Percentiles rank a stretch among this genome's conserved stretches.
These are phyloP conservation scores for Alternaria gansuensis DNA, from an alignment of 2,329 filamentous ascomycete species.

Conservation along the genomic window DNA sequence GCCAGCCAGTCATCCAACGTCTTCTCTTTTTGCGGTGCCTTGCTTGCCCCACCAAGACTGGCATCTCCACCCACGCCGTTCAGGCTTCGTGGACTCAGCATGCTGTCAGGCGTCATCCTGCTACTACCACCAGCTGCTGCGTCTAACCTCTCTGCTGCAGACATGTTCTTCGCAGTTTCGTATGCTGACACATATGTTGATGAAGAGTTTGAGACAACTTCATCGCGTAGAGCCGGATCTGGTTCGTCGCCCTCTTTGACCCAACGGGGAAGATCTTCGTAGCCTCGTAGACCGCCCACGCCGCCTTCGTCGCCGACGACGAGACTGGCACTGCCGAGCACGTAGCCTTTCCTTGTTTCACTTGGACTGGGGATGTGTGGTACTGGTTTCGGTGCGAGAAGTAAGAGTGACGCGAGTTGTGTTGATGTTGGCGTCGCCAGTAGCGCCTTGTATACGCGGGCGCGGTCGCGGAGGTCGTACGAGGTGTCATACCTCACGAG, in stretches of 20 bases:
- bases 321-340: conserved; percentile 84
- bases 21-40: conserved; percentile 67
- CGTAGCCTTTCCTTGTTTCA: conserved; percentile 78
- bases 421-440: conserved; percentile 76
- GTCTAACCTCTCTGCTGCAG: conserved; percentile 72
- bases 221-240: conserved; percentile 74
- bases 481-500: conserved; percentile 92
- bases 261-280: conserved; percentile 86
- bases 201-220: conserved; percentile 44
- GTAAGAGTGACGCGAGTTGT: conserved; percentile 87
- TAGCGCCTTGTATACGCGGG: conserved; percentile 85
- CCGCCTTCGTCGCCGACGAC: conserved; percentile 81
- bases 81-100: conserved; percentile 53
- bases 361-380: conserved; percentile 90
- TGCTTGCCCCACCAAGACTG: conserved; percentile 23
- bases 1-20: conserved; percentile 93
- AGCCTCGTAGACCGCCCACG: conserved; percentile 74
- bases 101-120: conserved; percentile 49
- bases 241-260: conserved; percentile 82
- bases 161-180: conserved; percentile 54
- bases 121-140: conserved; percentile 58
- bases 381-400: conserved; percentile 92
- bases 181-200: conserved; percentile 43
- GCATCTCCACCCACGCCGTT: conserved; percentile 57
- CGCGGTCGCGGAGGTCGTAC: conserved; percentile 91